These are phyloP conservation scores for Pelargonium exstipulatum DNA, from an alignment of 441 rosid species.

Conservation along the genomic window DNA sequence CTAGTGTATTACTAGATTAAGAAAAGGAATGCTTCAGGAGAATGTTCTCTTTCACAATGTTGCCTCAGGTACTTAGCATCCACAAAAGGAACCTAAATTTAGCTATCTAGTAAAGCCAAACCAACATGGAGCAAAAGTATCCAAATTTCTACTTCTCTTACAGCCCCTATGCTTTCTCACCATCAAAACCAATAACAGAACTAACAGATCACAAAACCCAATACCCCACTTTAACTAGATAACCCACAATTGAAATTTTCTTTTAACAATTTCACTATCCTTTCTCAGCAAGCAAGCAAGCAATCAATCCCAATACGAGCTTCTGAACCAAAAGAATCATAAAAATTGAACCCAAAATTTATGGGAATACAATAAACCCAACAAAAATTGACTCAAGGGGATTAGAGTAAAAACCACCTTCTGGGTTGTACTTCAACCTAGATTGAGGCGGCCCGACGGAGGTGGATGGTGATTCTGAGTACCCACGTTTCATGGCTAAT, in stretches of 20 bases:
- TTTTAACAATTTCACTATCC: background rate
- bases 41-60: background rate
- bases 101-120: background rate
- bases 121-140: background rate
- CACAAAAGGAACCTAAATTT: slow-evolving; percentile 1
- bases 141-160: slow-evolving; percentile 3
- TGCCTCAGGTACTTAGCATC: background rate
- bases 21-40: background rate
- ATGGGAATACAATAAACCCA: slow-evolving; percentile 2
- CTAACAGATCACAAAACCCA: slow-evolving; percentile 7
- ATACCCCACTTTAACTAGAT: background rate
- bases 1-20: background rate
- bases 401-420: slow-evolving; percentile 36
- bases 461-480: slow-evolving; percentile 54
- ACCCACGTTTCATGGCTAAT: slow-evolving; percentile 70
- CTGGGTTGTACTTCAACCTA: slow-evolving; percentile 55
- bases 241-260: background rate
- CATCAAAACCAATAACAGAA: background rate
- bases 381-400: background rate
- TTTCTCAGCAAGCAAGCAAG: background rate
- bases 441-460: slow-evolving; percentile 66
- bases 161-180: background rate
- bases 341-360: slow-evolving; percentile 8
- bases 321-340: background rate
- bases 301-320: background rate